These are phyloP conservation scores for Fagopyrum homotropicum DNA, from an alignment of 148 eudicot species.

Conservation along the genomic window DNA sequence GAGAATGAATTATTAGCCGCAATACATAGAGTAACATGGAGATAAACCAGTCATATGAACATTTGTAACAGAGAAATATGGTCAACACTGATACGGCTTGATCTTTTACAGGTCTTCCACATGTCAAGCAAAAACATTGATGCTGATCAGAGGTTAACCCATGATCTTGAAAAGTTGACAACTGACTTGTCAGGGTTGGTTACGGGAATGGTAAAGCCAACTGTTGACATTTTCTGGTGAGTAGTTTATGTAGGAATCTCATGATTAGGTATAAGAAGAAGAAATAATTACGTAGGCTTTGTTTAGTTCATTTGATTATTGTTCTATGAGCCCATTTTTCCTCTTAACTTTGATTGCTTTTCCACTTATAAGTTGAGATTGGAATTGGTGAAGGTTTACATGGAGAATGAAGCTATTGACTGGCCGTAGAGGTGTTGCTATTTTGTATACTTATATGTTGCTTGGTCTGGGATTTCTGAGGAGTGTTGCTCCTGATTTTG, in stretches of 20 bases:
- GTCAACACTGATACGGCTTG: not conserved
- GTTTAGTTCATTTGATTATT: not conserved
- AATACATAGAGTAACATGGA: not conserved
- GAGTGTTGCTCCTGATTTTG: slow-evolving; percentile 90
- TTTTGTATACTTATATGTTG: slow-evolving; percentile 89
- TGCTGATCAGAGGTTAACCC: slow-evolving; percentile 94
- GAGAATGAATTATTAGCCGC: not conserved
- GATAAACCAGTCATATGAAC: not conserved
- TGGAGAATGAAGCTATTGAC: slow-evolving; percentile 97
- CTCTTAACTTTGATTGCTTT: slow-evolving; percentile 17
- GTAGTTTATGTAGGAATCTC: slow-evolving; percentile 7
- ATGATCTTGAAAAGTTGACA: slow-evolving; percentile 91
- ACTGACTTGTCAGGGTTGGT: slow-evolving; percentile 81
- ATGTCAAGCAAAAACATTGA: slow-evolving; percentile 66
- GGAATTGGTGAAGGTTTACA: slow-evolving; percentile 65
- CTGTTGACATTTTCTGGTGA: slow-evolving; percentile 92
- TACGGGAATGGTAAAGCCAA: slow-evolving; percentile 97
- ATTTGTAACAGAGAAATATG: not conserved
- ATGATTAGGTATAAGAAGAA: not conserved
- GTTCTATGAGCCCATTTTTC: not conserved
- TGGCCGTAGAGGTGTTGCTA: slow-evolving; percentile 79
- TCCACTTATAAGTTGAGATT: not conserved
- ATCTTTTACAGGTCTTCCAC: slow-evolving; percentile 51
- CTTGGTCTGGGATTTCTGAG: slow-evolving; percentile 90
- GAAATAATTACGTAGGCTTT: not conserved